A percentile compares a stretch with the other conserved stretches of the same genome.
Evolutionary conservation across 495 filamentous ascomycete species (phyloP).

Genomic region (Podospora conica): DNA sequence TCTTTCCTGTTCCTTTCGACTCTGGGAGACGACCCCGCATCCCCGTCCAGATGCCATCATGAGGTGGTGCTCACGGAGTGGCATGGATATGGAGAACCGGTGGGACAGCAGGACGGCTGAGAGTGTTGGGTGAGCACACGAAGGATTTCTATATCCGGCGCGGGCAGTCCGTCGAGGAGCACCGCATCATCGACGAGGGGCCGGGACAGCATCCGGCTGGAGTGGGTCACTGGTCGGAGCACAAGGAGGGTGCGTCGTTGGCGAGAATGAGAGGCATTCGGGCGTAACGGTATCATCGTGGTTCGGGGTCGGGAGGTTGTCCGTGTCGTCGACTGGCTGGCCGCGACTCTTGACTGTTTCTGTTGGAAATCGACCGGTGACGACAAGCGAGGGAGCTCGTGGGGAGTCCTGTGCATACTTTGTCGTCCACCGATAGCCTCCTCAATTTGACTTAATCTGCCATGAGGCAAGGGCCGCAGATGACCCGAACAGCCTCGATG

Average conservation of each 20-base stretch:
- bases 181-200: not conserved
- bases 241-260: not conserved
- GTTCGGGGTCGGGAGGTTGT: no score
- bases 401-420: constrained; percentile 6
- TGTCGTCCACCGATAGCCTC: constrained; percentile 12
- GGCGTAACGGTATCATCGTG: not conserved
- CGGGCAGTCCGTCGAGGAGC: not conserved
- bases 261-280: not conserved
- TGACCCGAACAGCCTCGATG: constrained; percentile 17
- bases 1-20: not conserved
- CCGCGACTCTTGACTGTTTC: not conserved
- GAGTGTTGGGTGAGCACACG: not conserved
- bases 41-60: not conserved
- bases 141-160: not conserved
- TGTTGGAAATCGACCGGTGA: constrained; percentile 3
- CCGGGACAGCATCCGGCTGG: not conserved
- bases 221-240: not conserved
- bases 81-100: not conserved
- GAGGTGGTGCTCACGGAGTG: not conserved
- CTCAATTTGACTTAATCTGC: constrained; percentile 18
- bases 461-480: constrained; percentile 6
- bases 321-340: not conserved
- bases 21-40: not conserved
- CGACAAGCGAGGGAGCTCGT: not conserved
- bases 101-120: not conserved